A percentile compares a stretch with the other conserved stretches of the same genome.
Conservation (phyloP, 495 filamentous ascomycete species). For the Aspergillus ostianus region DNA sequence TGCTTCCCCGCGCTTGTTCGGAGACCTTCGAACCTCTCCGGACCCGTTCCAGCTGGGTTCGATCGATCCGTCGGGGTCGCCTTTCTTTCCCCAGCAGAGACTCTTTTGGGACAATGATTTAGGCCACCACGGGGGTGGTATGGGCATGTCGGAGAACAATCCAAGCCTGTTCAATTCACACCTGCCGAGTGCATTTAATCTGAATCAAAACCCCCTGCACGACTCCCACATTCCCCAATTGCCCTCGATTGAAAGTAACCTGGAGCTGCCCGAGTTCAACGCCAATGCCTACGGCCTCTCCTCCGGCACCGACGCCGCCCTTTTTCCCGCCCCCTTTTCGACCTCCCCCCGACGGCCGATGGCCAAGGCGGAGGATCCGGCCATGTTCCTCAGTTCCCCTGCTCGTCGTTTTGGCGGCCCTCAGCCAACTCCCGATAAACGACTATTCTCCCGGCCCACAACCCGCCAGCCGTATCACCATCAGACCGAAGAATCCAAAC, state of each 20-base stretch:
- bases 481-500: slow-evolving; percentile 55
- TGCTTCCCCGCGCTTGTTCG: slow-evolving; percentile 46
- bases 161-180: slow-evolving; percentile 15
- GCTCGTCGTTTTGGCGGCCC: slow-evolving; percentile 46
- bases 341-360: slow-evolving; percentile 43
- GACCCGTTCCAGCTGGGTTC: slow-evolving; percentile 69
- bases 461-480: slow-evolving; percentile 56
- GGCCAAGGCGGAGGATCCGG: slow-evolving; percentile 50
- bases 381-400: slow-evolving; percentile 55
- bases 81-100: slow-evolving; percentile 62
- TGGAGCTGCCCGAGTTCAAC: slow-evolving; percentile 42
- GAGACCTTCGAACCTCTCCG: slow-evolving; percentile 58
- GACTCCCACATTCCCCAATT: slow-evolving; percentile 38
- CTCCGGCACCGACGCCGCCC: slow-evolving; percentile 37
- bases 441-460: slow-evolving; percentile 28
- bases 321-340: slow-evolving; percentile 48
- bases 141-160: slow-evolving; percentile 19
- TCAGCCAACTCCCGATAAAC: slow-evolving; percentile 36
- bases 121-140: slow-evolving; percentile 22
- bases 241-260: slow-evolving; percentile 36
- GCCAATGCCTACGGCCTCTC: slow-evolving; percentile 29
- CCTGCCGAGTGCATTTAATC: slow-evolving; percentile 12
- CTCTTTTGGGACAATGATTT: slow-evolving; percentile 73
- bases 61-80: slow-evolving; percentile 67
- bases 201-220: slow-evolving; percentile 13